Evolutionary conservation across 106 monocot genomes (phyloP), one percentile per base, ranked within the genome.

Genomic region (Vanilla planifolia): DNA sequence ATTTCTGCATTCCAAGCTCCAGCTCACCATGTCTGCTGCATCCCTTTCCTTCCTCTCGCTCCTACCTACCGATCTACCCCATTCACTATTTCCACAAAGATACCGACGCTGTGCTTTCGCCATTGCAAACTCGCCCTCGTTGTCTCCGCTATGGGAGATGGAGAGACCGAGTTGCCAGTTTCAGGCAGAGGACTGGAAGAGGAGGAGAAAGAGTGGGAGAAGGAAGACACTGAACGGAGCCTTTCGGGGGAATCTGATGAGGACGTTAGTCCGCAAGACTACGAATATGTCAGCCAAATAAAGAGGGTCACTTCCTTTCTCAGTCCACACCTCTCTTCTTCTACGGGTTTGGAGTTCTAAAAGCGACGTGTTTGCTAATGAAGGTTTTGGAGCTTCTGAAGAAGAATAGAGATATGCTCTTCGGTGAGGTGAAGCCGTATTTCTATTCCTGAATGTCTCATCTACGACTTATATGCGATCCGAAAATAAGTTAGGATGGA

Each of bases 361-460:
- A 15, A 32, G 28, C 19, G 28, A 23, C 10, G 11, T 10, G 6
- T 24, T 65, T 46, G 1, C 39, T 55, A 19, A 61, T 47, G 36
- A 56, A 94, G 89, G 85, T 89, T n/a, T 60, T 94, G 77, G 77
- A 80, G 68, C 74, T 89, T 64, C 75, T 94, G 24, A 80, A 71
- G 80, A 73, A 83, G 75, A 94, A 94, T 35, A 94, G 89, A 59
- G 89, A 94, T 60, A 94, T 89, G 89, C 20, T 73, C 22, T 78
- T 94, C 47, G 85, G 83, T 32, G 94, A 94, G 89, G 94, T 86
- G 36, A 76, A 73, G 13, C 15, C 15, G 3, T 1, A 29, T 53
- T 53, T 6, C 27, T n/a, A 25, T 30, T 7, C 53, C 14, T 53
- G 15, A 6, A 37, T 53, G 30, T 33, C 32, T 70, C 30, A 40